Conservation (phyloP, 1,139 yeast species). For the Kluyveromyces sp. region DNA sequence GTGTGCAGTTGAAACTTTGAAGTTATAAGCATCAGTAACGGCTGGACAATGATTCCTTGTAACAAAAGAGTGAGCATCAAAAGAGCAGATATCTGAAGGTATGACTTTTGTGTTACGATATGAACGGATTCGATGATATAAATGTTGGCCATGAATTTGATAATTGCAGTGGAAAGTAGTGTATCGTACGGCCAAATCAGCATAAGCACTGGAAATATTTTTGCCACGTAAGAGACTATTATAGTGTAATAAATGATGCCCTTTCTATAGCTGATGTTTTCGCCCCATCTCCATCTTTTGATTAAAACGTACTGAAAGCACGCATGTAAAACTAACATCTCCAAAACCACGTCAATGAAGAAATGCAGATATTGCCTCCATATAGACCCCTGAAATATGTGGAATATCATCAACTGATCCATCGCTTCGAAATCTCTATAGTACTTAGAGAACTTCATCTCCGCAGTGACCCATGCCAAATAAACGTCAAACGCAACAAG, state of each 20-base stretch:
- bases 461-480: slow-evolving; percentile 86
- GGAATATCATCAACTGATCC: slow-evolving; percentile 26
- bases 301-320: slow-evolving; percentile 41
- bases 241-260: slow-evolving; percentile 53
- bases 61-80: slow-evolving; percentile 23
- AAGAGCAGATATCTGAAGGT: slow-evolving; percentile 32
- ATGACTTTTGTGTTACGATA: slow-evolving; percentile 44
- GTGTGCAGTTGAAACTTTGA: slow-evolving; percentile 15
- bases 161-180: slow-evolving; percentile 53
- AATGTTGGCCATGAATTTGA: slow-evolving; percentile 54
- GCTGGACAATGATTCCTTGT: slow-evolving; percentile 25
- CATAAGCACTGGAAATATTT: slow-evolving; percentile 87
- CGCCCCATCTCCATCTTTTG: slow-evolving; percentile 39
- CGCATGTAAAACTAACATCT: slow-evolving; percentile 49
- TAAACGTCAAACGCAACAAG: slow-evolving; percentile 84
- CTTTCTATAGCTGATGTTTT: slow-evolving; percentile 20
- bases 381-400: slow-evolving; percentile 42
- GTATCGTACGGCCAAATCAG: slow-evolving; percentile 94
- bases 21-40: slow-evolving; percentile 22
- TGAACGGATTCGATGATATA: slow-evolving; percentile 61
- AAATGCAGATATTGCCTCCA: slow-evolving; percentile 59
- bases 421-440: background rate
- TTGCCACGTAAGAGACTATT: slow-evolving; percentile 68
- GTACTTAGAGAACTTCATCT: slow-evolving; percentile 38
- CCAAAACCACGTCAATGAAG: slow-evolving; percentile 52